Conservation (phyloP, 2,329 filamentous ascomycete genomes). For the Phaeosphaeria sp. region DNA sequence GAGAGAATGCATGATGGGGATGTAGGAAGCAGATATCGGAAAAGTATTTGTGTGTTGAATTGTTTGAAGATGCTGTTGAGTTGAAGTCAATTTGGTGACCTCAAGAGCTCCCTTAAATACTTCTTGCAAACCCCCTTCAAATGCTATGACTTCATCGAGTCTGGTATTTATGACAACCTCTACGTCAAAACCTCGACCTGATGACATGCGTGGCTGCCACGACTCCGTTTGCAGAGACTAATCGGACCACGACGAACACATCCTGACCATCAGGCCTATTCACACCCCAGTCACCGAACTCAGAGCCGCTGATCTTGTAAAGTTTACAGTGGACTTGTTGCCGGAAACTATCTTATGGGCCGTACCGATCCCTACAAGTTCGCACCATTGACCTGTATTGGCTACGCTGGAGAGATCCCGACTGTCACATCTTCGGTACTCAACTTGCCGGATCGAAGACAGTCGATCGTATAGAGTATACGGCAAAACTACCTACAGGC, state of each 20-base stretch:
- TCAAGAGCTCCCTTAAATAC: background rate
- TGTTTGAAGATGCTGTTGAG: background rate
- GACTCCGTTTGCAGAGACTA: background rate
- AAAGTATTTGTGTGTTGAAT: background rate
- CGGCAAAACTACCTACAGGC: background rate
- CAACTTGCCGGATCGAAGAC: background rate
- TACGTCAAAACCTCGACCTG: background rate
- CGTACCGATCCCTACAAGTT: background rate
- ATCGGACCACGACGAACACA: background rate
- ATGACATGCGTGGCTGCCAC: background rate
- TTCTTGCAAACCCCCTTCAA: background rate
- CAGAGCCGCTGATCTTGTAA: background rate
- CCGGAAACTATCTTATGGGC: background rate
- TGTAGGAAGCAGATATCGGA: background rate
- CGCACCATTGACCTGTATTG: background rate
- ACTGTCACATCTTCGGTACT: background rate
- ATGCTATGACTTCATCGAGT: background rate
- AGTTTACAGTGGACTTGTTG: background rate
- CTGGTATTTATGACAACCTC: background rate
- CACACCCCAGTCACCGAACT: background rate
- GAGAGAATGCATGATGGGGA: background rate
- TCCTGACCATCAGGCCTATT: background rate
- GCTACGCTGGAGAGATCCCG: background rate
- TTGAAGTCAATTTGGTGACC: background rate
- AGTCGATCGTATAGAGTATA: background rate